Evolutionary conservation across 768 basidiomycete species (phyloP).

Genomic region (Daedalea quercina): DNA sequence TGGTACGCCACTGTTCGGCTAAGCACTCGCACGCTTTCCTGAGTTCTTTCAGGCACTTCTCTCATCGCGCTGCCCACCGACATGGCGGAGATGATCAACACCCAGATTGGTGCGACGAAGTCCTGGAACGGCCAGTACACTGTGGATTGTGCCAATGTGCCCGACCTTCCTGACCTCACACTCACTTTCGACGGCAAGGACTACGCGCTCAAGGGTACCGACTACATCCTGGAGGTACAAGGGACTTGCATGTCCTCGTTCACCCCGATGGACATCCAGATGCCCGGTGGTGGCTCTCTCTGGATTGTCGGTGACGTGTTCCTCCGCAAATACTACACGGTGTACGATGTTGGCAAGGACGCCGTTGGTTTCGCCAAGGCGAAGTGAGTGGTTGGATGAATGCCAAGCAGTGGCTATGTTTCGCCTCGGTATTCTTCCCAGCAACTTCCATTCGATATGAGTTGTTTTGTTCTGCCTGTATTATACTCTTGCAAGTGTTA

Average conservation of each 20-base stretch:
- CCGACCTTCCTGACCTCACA: slow-evolving; percentile 75
- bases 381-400: slow-evolving; percentile 17
- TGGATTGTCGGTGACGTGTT: slow-evolving; percentile 95
- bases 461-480: neutral
- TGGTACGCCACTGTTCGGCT: slow-evolving; percentile 33
- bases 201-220: slow-evolving; percentile 73
- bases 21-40: neutral
- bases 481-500: neutral
- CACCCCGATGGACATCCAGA: slow-evolving; percentile 84
- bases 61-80: slow-evolving; percentile 91
- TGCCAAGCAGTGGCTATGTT: neutral
- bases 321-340: slow-evolving; percentile 87
- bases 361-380: slow-evolving; percentile 81
- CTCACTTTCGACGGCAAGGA: slow-evolving; percentile 79
- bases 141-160: slow-evolving; percentile 81
- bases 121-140: slow-evolving; percentile 96
- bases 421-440: too few relatives aligned
- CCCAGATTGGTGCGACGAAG: slow-evolving; percentile 89
- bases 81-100: slow-evolving; percentile 96
- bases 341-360: slow-evolving; percentile 73
- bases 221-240: slow-evolving; percentile 87
- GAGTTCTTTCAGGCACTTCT: slow-evolving; percentile 61
- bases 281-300: slow-evolving; percentile 61
- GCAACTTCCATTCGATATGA: neutral
- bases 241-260: slow-evolving; percentile 94